Percentiles rank a stretch among this genome's conserved stretches.
phyloP scores from a whole-genome alignment of 129 eudicot species.

The Heracleum sosnowskyi region DNA sequence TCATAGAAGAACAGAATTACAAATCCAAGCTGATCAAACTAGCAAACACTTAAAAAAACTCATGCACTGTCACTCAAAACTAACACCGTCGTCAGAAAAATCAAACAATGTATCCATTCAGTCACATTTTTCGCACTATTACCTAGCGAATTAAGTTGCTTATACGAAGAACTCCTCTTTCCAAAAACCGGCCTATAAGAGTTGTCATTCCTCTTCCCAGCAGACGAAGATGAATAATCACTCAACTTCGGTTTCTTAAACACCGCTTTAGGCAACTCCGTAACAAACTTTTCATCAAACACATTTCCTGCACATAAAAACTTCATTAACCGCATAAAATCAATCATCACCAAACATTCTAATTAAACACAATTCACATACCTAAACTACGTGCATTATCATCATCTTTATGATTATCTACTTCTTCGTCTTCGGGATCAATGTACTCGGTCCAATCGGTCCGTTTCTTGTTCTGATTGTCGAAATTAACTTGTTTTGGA shows the following conservation, averaged over 20 bases:
- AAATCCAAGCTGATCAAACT: neutral
- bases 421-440: constrained; percentile 20
- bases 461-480: constrained; percentile 25
- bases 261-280: constrained; percentile 55
- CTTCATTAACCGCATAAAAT: neutral
- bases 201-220: constrained; percentile 14
- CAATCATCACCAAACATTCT: neutral
- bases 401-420: neutral
- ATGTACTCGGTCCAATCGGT: constrained; percentile 76
- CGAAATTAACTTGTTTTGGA: constrained; percentile 10
- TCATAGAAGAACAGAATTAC: neutral
- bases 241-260: constrained; percentile 52
- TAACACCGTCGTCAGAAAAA: neutral
- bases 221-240: constrained; percentile 17
- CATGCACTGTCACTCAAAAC: neutral
- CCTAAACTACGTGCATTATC: constrained; percentile 20
- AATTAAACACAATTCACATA: neutral
- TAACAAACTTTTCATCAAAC: constrained; percentile 52
- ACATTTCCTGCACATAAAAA: constrained; percentile 36
- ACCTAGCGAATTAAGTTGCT: constrained; percentile 22
- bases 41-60: neutral
- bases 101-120: too few relatives aligned
- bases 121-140: neutral
- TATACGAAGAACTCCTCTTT: constrained; percentile 30
- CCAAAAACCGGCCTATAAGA: constrained; percentile 26